Evolutionary conservation across 495 filamentous ascomycete genomes (phyloP), one percentile per base, ranked within the genome.

Genomic region (Cercophora scortea): DNA sequence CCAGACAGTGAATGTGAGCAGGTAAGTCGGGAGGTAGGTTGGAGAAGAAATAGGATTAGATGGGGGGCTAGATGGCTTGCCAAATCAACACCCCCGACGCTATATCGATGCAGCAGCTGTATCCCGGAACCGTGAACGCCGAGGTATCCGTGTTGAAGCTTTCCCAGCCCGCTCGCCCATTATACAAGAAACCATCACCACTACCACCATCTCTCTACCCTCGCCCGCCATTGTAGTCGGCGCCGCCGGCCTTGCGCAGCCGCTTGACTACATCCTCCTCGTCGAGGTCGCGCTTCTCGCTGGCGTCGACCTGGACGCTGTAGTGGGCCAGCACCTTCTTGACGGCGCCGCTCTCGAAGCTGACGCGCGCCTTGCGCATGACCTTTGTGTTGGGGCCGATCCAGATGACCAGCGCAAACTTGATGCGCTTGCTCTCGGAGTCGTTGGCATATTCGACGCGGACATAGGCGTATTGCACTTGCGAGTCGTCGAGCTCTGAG

Each of bases 381-480:
- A 81, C 73, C 59, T 75, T 78, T 1, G 78, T 78, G 32, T 57
- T 45, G 59, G 72, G 65, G 51, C 79, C 79, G 58, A 79, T 79
- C 78, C 78, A 82, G 38, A 80, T 70, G 18, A 82, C 63, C 12
- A 82, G 59, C 6, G 68, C 71, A 56, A 82, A 82, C 65, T 82
- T 82, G 55, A 81, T 72, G n/a, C 79, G 67, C 64, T 69, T 77
- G 60, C 62, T 69, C 66, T 82, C 79, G 47, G 73, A 73, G 60
- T 82, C 79, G 67, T 81, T 81, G 46, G 76, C 77, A 59, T 81
- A 78, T 62, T 80, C 77, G 60, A 82, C 62, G 8, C 79, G 71
- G 50, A 70, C 73, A 61, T 81, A 82, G n/a, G 66, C 79, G 65
- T 80, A 82, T 50, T 76, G 71, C 33, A 78, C 79, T 56, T 79